Base-by-base conservation (phyloP, 2,329 filamentous ascomycete genomes). In the Colletotrichum incanum region DNA sequence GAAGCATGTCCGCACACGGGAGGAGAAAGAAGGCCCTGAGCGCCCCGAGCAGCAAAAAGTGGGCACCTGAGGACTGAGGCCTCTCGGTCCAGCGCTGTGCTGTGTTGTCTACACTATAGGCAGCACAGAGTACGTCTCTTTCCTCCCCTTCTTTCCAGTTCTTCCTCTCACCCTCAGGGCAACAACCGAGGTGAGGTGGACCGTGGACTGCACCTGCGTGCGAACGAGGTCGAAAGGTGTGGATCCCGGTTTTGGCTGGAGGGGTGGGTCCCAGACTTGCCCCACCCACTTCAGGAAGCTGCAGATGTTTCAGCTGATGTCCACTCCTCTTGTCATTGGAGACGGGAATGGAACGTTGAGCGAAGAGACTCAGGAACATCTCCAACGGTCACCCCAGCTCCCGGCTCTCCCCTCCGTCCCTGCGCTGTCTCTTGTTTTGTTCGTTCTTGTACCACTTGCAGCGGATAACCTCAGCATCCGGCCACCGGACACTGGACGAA, bases 281-380 rank as follows among this genome's bases (percentile, higher is more conserved):
- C 54, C 52, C 65, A 49, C 41, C 49, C 61, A 23, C 54, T 39
- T 39, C 34, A 62, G 65, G 54, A 71, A 54, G 67, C 61, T 67
- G 62, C 62, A 69, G 67, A 63, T 73, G 71, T 73, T 73, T 73
- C 71, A 73, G 71, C 71, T 71, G 71, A 73, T 73, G 67, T 73
- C 71, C 60, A 71, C 71, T 67, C 61, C 49, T 71, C 71, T 71
- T 67, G 67, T 71, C 71, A 63, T 62, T 73, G 71, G 71, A 73
- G 67, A 71, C 71, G 55, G 52, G 55, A 71, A 71, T 71, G 70
- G 70, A 72, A 72, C 70, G 54, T 64, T 64, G 65, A 52, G 39
- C 45, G 52, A 69, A 64, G 54, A 72, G 65, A 69, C 69, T 72
- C 59, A 59, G 69, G 67, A 69, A 69, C 69, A 41, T 47, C 52